Conservation (phyloP, 2,329 filamentous ascomycete species). For the Monilinia fructigena region DNA sequence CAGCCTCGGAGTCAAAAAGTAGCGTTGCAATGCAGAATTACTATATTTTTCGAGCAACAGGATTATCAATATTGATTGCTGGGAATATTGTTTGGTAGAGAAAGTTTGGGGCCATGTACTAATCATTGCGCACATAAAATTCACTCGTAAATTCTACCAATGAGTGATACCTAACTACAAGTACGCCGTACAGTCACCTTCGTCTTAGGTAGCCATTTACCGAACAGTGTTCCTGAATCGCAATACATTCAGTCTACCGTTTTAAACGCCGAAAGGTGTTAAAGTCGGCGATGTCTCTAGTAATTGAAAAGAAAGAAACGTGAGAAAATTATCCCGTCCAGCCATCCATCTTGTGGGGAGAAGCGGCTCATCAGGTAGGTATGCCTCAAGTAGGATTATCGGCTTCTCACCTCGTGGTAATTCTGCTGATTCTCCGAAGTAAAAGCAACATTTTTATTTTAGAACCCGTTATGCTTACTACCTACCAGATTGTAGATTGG, state of each 20-base stretch:
- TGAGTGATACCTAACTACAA: constrained; percentile 9
- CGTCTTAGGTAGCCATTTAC: background rate
- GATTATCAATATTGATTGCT: constrained; percentile 4
- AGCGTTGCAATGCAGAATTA: constrained; percentile 14
- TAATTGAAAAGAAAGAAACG: background rate
- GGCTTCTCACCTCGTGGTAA: constrained; percentile 18
- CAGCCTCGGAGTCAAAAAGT: background rate
- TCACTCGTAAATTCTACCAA: constrained; percentile 16
- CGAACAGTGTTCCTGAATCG: background rate
- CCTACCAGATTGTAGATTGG: constrained; percentile 24
- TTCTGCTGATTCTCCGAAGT: constrained; percentile 14
- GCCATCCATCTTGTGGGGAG: constrained; percentile 2
- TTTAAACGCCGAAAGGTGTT: constrained; percentile 16
- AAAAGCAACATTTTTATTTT: constrained; percentile 14
- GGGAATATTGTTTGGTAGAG: background rate
- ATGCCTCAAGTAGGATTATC: constrained; percentile 12
- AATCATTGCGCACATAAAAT: background rate
- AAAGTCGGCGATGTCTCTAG: constrained; percentile 15
- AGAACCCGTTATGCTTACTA: constrained; percentile 20
- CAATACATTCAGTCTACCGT: constrained; percentile 11
- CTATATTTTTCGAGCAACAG: constrained; percentile 5
- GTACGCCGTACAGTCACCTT: constrained; percentile 1
- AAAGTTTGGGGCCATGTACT: background rate
- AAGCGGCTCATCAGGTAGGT: constrained; percentile 16
- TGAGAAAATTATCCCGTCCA: background rate